Evolutionary conservation across 768 basidiomycete genomes (phyloP).

Genomic region (Porphyrellus cyaneotinctus): DNA sequence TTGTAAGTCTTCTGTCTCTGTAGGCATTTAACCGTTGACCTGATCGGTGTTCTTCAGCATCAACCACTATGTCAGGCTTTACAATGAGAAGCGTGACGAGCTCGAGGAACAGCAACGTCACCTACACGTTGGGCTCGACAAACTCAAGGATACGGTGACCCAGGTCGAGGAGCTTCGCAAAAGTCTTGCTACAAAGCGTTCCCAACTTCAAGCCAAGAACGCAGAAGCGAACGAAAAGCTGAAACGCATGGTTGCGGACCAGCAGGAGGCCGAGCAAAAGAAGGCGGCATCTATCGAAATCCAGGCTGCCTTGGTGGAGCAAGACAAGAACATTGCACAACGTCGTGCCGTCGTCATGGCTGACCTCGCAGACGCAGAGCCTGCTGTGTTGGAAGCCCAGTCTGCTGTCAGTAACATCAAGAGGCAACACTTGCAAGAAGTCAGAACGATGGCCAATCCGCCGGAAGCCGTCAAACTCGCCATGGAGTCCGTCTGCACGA

Average conservation of each 20-base stretch:
- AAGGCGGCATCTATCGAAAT: conserved; percentile 95
- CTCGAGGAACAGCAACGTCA: conserved; percentile 98
- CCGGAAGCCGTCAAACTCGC: conserved; percentile 96
- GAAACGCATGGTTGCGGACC: conserved; percentile 95
- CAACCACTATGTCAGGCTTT: conserved; percentile 93
- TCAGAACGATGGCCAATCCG: conserved; percentile 96
- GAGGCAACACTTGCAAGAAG: conserved; percentile 92
- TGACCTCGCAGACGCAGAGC: conserved; percentile 96
- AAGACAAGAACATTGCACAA: conserved; percentile 85
- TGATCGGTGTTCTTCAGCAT: conserved; percentile 52
- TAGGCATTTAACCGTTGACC: neutral
- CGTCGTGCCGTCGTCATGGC: conserved; percentile 87
- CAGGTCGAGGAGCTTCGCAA: conserved; percentile 96
- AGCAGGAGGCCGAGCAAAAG: conserved; percentile 98
- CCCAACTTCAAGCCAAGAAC: conserved; percentile 90
- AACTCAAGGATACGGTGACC: conserved; percentile 90
- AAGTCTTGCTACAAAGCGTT: conserved; percentile 90
- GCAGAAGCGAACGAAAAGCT: conserved; percentile 96
- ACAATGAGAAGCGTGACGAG: conserved; percentile 95
- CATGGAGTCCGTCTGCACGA: conserved; percentile 97
- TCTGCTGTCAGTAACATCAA: conserved; percentile 97
- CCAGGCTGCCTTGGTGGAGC: conserved; percentile 87
- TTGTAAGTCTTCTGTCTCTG: conserved; percentile 64
- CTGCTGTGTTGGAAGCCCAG: conserved; percentile 92
- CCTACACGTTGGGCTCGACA: conserved; percentile 96